Conservation (phyloP, 2,329 filamentous ascomycete species). For the Ceratocystis eucalypticola region DNA sequence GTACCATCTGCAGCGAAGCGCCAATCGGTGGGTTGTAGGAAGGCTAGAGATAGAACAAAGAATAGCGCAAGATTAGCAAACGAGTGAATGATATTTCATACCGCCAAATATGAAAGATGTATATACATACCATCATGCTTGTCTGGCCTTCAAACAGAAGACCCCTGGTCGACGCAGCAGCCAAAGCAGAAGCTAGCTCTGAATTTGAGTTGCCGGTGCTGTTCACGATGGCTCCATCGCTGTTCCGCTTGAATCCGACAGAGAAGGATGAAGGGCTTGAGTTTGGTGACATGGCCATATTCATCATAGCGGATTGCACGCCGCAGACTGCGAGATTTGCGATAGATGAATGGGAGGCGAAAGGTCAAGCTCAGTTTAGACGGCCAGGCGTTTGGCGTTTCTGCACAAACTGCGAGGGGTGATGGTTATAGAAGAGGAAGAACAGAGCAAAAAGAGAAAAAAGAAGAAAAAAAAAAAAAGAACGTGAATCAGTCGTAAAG, state of each 20-base stretch:
- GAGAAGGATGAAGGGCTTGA: not conserved
- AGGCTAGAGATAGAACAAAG: not conserved
- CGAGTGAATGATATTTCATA: no score
- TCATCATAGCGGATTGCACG: not conserved
- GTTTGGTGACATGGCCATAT: conserved; percentile 6
- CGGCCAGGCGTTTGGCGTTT: conserved; percentile 10
- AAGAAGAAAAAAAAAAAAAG: not conserved
- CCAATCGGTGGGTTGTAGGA: not conserved
- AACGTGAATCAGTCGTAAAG: no score
- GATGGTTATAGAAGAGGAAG: not conserved
- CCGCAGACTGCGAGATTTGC: not conserved
- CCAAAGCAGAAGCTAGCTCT: not conserved
- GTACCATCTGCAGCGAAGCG: not conserved
- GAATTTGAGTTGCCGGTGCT: not conserved
- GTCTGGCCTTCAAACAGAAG: not conserved
- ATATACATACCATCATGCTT: conserved; percentile 11
- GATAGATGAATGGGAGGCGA: not conserved
- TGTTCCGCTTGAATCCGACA: conserved; percentile 18
- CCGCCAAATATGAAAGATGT: not conserved
- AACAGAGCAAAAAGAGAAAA: not conserved
- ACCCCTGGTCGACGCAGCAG: not conserved
- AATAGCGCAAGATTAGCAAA: not conserved
- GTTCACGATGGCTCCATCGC: conserved; percentile 6
- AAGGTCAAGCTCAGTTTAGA: not conserved
- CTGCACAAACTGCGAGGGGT: conserved; percentile 7